Conservation (phyloP, 441 rosid genomes). For the Arabidopsis lyrata region DNA sequence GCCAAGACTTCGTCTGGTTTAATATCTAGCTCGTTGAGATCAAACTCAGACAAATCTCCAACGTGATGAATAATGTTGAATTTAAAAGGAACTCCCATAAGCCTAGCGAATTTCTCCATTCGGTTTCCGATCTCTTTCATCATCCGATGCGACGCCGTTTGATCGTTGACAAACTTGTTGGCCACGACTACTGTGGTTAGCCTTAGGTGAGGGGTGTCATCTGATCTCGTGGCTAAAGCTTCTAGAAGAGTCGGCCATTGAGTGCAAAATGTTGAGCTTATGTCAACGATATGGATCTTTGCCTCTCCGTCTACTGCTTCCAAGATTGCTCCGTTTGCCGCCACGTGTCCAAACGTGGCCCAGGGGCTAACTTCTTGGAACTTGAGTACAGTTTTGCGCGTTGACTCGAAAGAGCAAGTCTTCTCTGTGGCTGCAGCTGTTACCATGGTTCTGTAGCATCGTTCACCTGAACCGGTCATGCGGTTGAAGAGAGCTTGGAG, state of each 20-base stretch:
- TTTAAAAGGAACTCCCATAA: constrained; percentile 96
- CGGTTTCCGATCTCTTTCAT: constrained; percentile 90
- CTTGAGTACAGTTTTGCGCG: constrained; percentile 75
- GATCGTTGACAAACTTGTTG: constrained; percentile 44
- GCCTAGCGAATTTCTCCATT: constrained; percentile 93
- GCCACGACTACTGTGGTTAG: constrained; percentile 67
- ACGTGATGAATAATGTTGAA: constrained; percentile 77
- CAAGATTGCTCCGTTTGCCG: constrained; percentile 88
- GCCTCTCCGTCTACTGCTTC: constrained; percentile 86
- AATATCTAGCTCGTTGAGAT: constrained; percentile 57
- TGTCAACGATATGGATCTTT: constrained; percentile 82
- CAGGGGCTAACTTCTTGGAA: constrained; percentile 96
- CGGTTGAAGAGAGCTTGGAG: constrained; percentile 91
- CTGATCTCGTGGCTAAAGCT: constrained; percentile 88
- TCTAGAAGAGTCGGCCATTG: constrained; percentile 97
- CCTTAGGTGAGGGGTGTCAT: constrained; percentile 80
- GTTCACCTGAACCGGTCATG: constrained; percentile 76
- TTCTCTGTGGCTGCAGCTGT: constrained; percentile 72
- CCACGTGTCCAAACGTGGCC: constrained; percentile 94
- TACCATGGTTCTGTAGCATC: constrained; percentile 62
- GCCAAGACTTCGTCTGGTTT: constrained; percentile 80
- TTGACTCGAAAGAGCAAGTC: constrained; percentile 78
- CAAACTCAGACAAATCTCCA: constrained; percentile 74
- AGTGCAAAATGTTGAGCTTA: constrained; percentile 90
- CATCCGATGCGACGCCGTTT: constrained; percentile 56